Conservation (phyloP, 1,284 basidiomycete species). For the Earliella scabrosa region DNA sequence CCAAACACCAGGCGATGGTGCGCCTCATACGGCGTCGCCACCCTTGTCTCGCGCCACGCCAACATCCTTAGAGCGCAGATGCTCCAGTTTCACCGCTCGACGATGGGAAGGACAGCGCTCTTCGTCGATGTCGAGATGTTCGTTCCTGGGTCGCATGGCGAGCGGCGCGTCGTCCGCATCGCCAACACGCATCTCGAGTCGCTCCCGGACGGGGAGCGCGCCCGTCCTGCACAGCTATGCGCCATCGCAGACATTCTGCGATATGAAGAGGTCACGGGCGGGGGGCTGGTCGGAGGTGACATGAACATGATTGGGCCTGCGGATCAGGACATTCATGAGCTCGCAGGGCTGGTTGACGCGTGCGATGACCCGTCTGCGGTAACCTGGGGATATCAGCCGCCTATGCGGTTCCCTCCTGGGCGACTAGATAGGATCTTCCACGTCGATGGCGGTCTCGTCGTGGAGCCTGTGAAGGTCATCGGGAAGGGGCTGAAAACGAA, state of each 20-base stretch:
- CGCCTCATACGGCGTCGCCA: slow-evolving; percentile 60
- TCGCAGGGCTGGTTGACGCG: slow-evolving; percentile 57
- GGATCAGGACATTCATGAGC: slow-evolving; percentile 46
- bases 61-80: slow-evolving; percentile 47
- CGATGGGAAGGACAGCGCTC: slow-evolving; percentile 56
- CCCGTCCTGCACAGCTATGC: slow-evolving; percentile 56
- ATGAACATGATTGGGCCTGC: slow-evolving; percentile 62
- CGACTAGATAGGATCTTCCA: slow-evolving; percentile 72
- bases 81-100: slow-evolving; percentile 54
- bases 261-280: slow-evolving; percentile 51
- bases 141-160: slow-evolving; percentile 29
- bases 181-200: slow-evolving; percentile 77
- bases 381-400: slow-evolving; percentile 72
- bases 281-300: slow-evolving; percentile 62
- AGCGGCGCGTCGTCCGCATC: slow-evolving; percentile 47
- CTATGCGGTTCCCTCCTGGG: slow-evolving; percentile 45
- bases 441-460: slow-evolving; percentile 46
- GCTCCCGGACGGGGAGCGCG: slow-evolving; percentile 44
- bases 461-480: slow-evolving; percentile 49
- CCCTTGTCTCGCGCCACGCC: slow-evolving; percentile 62
- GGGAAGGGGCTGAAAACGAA: slow-evolving; percentile 54
- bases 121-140: slow-evolving; percentile 58
- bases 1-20: slow-evolving; percentile 58
- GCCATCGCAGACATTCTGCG: slow-evolving; percentile 53
- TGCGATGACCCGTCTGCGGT: slow-evolving; percentile 44